Evolutionary conservation across 2,329 filamentous ascomycete genomes (phyloP).

Genomic region (Talaromyces sp.): DNA sequence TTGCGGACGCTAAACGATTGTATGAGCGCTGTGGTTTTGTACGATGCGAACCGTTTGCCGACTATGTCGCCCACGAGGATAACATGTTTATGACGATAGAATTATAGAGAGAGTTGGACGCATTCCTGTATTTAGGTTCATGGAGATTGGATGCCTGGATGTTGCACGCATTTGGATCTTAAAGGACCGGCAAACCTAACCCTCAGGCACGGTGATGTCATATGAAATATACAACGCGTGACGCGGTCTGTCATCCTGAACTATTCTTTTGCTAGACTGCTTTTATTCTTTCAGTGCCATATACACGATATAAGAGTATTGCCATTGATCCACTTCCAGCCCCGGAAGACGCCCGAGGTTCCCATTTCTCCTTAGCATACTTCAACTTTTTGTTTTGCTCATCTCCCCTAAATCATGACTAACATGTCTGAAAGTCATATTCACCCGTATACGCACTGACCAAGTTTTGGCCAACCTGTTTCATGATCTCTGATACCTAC

Average conservation of each 20-base stretch:
- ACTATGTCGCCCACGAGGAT: not conserved
- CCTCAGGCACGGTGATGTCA: not conserved
- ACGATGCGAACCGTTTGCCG: slow-evolving; percentile 1
- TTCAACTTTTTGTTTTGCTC: slow-evolving; percentile 41
- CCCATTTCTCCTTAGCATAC: slow-evolving; percentile 16
- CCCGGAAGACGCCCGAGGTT: slow-evolving; percentile 33
- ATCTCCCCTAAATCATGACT: slow-evolving; percentile 48
- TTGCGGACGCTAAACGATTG: not conserved
- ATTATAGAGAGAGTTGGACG: not conserved
- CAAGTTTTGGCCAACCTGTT: too few relatives aligned
- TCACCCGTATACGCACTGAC: slow-evolving; percentile 52
- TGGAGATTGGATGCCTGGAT: too few relatives aligned
- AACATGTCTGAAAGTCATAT: slow-evolving; percentile 49
- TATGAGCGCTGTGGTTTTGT: not conserved
- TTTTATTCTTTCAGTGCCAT: not conserved
- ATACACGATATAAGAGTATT: not conserved
- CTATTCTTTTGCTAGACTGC: too few relatives aligned
- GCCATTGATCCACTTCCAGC: not conserved
- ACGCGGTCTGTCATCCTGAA: not conserved
- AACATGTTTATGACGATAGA: slow-evolving; percentile 2
- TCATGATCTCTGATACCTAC: slow-evolving; percentile 23
- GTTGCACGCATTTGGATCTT: not conserved
- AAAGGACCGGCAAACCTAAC: not conserved
- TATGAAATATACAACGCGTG: not conserved
- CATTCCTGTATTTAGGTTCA: not conserved